Conservation (phyloP, 345 rosid species). For the Camelina sativa region DNA sequence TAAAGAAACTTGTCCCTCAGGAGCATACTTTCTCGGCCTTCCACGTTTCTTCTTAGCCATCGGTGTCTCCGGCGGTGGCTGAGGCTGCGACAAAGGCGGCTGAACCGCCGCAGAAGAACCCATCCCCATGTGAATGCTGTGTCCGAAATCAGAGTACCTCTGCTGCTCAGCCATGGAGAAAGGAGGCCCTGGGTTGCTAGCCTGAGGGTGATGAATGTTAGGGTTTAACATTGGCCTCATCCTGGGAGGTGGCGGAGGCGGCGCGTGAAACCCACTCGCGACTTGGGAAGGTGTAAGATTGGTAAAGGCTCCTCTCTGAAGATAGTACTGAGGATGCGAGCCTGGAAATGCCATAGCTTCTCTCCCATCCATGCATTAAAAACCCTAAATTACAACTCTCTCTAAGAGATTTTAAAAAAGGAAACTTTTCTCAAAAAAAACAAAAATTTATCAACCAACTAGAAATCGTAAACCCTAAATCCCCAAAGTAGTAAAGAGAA, state of each 20-base stretch:
- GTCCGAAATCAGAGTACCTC: conserved; percentile 59
- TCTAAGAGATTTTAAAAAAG: conserved; percentile 1
- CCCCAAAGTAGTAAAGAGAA: conserved; percentile 20
- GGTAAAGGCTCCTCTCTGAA: conserved; percentile 74
- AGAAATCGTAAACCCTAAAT: conserved; percentile 35
- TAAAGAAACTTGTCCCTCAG: conserved; percentile 81
- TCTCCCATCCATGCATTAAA: conserved; percentile 99
- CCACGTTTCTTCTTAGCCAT: conserved; percentile 94
- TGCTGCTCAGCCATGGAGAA: conserved; percentile 62
- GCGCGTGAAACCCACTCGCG: conserved; percentile 56
- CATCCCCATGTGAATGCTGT: conserved; percentile 59
- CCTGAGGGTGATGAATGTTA: conserved; percentile 52
- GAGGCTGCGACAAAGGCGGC: conserved; percentile 19
- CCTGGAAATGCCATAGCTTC: conserved; percentile 90
- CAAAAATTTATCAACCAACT: background rate
- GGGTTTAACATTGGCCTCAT: conserved; percentile 63
- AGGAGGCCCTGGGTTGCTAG: conserved; percentile 53
- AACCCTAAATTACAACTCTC: conserved; percentile 36
- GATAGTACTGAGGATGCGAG: conserved; percentile 76
- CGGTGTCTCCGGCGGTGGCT: conserved; percentile 47
- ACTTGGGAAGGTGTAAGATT: conserved; percentile 59
- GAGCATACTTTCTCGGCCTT: conserved; percentile 89
- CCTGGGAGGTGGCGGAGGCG: conserved; percentile 54
- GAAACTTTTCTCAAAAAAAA: conserved; percentile 28
- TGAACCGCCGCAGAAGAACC: conserved; percentile 45